Evolutionary conservation across 164 flowering plant genomes (phyloP).

Genomic region (Cinnamomum micranthum): DNA sequence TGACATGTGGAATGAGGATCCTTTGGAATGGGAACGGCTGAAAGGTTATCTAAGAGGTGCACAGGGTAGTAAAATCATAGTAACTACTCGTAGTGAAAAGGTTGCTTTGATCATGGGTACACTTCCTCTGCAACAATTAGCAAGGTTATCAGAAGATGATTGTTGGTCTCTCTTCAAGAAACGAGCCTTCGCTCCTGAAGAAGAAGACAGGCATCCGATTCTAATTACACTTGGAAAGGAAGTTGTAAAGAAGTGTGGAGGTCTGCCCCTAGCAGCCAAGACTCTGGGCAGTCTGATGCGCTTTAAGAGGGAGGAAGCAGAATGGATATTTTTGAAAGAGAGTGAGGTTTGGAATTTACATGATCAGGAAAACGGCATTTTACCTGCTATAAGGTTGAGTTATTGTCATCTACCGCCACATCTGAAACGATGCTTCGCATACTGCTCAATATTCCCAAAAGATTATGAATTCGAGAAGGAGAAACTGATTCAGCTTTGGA

Average conservation of each 20-base stretch:
- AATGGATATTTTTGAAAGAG: conserved; percentile 13
- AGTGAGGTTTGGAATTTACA: conserved; percentile 10
- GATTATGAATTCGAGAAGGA: conserved; percentile 5
- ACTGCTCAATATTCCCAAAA: conserved; percentile 21
- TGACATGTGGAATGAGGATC: conserved; percentile 19
- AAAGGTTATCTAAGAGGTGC: neutral
- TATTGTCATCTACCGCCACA: conserved; percentile 17
- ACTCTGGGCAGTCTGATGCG: conserved; percentile 15
- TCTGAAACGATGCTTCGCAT: conserved; percentile 19
- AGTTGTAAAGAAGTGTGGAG: conserved; percentile 18
- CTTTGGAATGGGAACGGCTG: neutral
- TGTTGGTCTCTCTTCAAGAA: conserved; percentile 17
- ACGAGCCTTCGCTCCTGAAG: conserved; percentile 4
- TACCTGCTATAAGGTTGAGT: conserved; percentile 18
- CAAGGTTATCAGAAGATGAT: conserved; percentile 8
- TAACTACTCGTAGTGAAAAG: conserved; percentile 13
- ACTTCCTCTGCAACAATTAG: neutral
- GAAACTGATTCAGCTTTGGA: conserved; percentile 17
- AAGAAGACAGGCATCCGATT: neutral
- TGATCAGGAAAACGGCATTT: conserved; percentile 4
- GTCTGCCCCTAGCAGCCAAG: conserved; percentile 21
- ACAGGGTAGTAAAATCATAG: conserved; percentile 12
- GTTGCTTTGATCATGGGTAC: conserved; percentile 17
- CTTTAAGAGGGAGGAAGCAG: conserved; percentile 2
- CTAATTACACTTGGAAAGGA: conserved; percentile 8